A percentile compares a stretch with the other conserved stretches of the same genome.
phyloP scores from a whole-genome alignment of 2,329 filamentous ascomycete species.

The Fusarium multiceps region DNA sequence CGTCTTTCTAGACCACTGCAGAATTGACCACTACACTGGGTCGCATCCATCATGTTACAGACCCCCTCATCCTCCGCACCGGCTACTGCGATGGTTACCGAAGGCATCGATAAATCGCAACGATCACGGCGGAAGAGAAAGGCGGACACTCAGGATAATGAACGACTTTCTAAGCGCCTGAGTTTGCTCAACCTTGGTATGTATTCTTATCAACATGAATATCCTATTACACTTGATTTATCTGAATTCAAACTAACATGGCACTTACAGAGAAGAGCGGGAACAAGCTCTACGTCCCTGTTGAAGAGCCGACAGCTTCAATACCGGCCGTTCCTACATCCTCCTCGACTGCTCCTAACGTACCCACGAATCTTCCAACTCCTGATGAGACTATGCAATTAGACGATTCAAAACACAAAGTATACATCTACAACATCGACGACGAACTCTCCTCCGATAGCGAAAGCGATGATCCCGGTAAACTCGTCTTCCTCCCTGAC shows the following conservation, averaged over 20 bases:
- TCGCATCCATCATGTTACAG: slow-evolving; percentile 52
- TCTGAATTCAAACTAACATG: not conserved
- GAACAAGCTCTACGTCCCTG: slow-evolving; percentile 73
- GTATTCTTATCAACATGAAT: slow-evolving; percentile 32
- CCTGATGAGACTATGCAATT: slow-evolving; percentile 78
- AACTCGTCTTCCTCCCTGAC: slow-evolving; percentile 83
- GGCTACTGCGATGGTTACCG: slow-evolving; percentile 31
- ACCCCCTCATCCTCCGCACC: slow-evolving; percentile 43
- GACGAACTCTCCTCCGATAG: slow-evolving; percentile 76
- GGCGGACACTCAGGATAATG: slow-evolving; percentile 68
- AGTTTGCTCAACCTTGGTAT: slow-evolving; percentile 85
- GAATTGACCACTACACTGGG: slow-evolving; percentile 10
- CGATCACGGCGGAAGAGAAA: slow-evolving; percentile 65
- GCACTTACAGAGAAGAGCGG: slow-evolving; percentile 67
- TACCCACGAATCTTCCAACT: slow-evolving; percentile 33
- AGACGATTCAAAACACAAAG: slow-evolving; percentile 85
- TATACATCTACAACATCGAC: slow-evolving; percentile 92
- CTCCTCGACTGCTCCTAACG: not conserved
- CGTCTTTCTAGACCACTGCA: slow-evolving; percentile 27
- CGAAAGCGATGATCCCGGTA: slow-evolving; percentile 60
- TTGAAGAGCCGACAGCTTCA: slow-evolving; percentile 57
- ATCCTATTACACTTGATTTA: not conserved
- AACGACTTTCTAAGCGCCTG: slow-evolving; percentile 86
- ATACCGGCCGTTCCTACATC: slow-evolving; percentile 42
- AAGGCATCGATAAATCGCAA: slow-evolving; percentile 35